A percentile compares a stretch with the other conserved stretches of the same genome.
Evolutionary conservation across 1,284 basidiomycete genomes (phyloP).

Genomic region (Schizophyllum amplum): DNA sequence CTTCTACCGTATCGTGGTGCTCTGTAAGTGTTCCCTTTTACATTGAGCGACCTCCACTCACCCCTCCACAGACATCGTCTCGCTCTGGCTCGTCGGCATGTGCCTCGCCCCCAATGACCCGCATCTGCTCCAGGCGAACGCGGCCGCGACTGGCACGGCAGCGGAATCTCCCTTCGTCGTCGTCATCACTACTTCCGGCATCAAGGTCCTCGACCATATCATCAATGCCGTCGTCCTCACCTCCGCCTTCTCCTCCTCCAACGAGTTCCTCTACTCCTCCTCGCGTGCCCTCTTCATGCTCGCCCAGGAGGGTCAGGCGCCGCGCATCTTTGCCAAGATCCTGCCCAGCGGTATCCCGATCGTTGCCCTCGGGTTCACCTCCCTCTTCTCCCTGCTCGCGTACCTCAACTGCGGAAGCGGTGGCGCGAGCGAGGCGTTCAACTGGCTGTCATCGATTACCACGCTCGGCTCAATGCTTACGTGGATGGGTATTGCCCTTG

Average conservation of each 20-base stretch:
- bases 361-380: constrained; percentile 11
- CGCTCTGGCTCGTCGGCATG: constrained; percentile 35
- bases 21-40: constrained; percentile 9
- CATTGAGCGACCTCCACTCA: not conserved
- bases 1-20: constrained; percentile 39
- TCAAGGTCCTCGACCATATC: constrained; percentile 20
- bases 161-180: constrained; percentile 61
- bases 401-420: constrained; percentile 30
- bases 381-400: constrained; percentile 33
- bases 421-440: constrained; percentile 22
- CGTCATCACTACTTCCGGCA: constrained; percentile 27
- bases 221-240: constrained; percentile 55
- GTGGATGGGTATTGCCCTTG: constrained; percentile 53
- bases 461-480: constrained; percentile 23
- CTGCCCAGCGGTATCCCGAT: constrained; percentile 15
- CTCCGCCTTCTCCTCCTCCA: constrained; percentile 51
- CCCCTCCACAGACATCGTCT: constrained; percentile 33
- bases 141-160: constrained; percentile 12
- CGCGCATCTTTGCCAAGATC: constrained; percentile 33
- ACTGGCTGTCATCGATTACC: constrained; percentile 36
- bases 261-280: constrained; percentile 47
- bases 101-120: constrained; percentile 30
- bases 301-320: constrained; percentile 47
- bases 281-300: constrained; percentile 50
- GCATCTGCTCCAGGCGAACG: constrained; percentile 23